Evolutionary conservation across 2,329 filamentous ascomycete species (phyloP).

Genomic region (Fusarium nelsonii): DNA sequence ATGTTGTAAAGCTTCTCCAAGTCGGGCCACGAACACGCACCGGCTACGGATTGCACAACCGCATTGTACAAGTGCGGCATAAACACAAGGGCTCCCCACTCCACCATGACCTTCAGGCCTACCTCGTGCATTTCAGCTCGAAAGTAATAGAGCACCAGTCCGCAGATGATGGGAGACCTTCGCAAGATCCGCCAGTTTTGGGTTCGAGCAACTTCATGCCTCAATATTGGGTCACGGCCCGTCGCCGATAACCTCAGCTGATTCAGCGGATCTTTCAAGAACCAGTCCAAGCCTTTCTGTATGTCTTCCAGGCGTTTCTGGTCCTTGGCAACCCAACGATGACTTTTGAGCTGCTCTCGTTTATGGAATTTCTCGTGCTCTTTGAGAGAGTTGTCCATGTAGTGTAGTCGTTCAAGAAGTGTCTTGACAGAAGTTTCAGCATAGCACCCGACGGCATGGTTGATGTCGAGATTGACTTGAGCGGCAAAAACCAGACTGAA

Average conservation of each 20-base stretch:
- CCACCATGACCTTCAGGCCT: not conserved
- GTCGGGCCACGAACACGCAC: not conserved
- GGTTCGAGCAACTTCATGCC: not conserved
- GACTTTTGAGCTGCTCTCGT: too few species aligned
- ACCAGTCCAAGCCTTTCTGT: not conserved
- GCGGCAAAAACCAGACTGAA: conserved; percentile 56
- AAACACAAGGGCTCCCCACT: not conserved
- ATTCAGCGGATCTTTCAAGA: not conserved
- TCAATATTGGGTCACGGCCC: not conserved
- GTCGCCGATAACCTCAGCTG: not conserved
- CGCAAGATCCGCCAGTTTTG: not conserved
- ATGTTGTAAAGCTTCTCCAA: not conserved
- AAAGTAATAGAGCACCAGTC: too few species aligned
- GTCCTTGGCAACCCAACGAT: too few species aligned
- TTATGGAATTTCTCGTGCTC: too few species aligned
- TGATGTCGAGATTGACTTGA: conserved; percentile 58
- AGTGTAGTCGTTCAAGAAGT: not conserved
- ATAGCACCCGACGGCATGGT: conserved; percentile 46
- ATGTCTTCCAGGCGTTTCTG: not conserved
- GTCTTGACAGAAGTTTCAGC: not conserved
- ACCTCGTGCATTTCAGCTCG: too few species aligned
- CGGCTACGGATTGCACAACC: too few species aligned
- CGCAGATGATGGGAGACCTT: conserved; percentile 1
- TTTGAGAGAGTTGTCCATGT: not conserved
- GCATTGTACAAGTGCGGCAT: not conserved